Conservation (phyloP, 306 rosid species). For the Cucumis hystrix region DNA sequence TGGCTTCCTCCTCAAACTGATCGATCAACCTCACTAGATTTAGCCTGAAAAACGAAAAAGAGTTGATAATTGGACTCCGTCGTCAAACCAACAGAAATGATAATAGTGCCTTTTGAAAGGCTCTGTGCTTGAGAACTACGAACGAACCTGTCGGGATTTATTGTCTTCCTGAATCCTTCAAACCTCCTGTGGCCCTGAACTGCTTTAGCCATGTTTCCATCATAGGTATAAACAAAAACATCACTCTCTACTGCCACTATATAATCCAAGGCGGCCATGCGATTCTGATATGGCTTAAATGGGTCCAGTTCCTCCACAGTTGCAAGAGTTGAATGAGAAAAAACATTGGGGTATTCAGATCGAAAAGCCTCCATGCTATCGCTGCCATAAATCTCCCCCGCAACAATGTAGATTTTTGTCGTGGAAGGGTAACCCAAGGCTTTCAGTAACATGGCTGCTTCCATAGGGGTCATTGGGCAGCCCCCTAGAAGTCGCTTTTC, state of each 20-base stretch:
- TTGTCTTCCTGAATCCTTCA: conserved; percentile 82
- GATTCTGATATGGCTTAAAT: conserved; percentile 72
- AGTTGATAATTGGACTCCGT: not conserved
- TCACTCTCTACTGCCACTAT: conserved; percentile 85
- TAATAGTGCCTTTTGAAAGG: not conserved
- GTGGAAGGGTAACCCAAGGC: conserved; percentile 95
- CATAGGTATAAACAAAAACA: conserved; percentile 86
- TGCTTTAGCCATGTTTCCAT: conserved; percentile 98
- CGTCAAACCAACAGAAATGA: not conserved
- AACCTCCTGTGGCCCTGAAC: conserved; percentile 93
- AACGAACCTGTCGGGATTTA: conserved; percentile 81
- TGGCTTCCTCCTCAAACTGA: conserved; percentile 31
- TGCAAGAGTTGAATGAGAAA: conserved; percentile 73
- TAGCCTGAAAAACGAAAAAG: conserved; percentile 33
- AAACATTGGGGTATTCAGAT: conserved; percentile 63
- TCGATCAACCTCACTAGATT: conserved; percentile 68
- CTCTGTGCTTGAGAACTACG: not conserved
- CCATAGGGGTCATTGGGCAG: conserved; percentile 95
- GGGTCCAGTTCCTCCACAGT: conserved; percentile 71
- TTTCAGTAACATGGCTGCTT: conserved; percentile 85
- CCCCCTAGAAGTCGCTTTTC: conserved; percentile 75
- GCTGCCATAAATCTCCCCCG: conserved; percentile 83
- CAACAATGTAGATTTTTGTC: conserved; percentile 90
- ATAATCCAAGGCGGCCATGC: conserved; percentile 89
- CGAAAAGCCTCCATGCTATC: conserved; percentile 60